Conservation (phyloP, 768 basidiomycete species). For the Termitomyces sp. region DNA sequence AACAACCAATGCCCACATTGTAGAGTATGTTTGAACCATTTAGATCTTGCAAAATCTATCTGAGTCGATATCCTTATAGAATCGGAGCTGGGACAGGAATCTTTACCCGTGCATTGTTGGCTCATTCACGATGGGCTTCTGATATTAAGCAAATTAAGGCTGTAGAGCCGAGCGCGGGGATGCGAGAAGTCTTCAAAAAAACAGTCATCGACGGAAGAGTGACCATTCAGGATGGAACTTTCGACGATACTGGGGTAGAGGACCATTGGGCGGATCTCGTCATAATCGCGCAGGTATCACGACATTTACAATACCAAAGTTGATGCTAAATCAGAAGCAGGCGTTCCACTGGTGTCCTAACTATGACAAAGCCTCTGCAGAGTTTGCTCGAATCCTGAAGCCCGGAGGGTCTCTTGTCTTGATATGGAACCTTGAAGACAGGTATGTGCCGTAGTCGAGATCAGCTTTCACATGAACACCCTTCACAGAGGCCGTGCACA, state of each 20-base stretch:
- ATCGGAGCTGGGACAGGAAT: constrained; percentile 86
- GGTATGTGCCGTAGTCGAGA: constrained; percentile 31
- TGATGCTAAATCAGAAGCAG: constrained; percentile 16
- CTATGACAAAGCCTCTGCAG: constrained; percentile 62
- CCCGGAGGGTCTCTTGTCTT: constrained; percentile 66
- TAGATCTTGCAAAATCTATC: not conserved
- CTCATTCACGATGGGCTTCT: constrained; percentile 50
- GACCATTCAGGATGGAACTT: constrained; percentile 58
- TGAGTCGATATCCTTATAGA: constrained; percentile 31
- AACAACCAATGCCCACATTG: constrained; percentile 47
- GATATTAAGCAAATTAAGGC: constrained; percentile 54
- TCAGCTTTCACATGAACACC: not conserved
- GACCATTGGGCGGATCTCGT: constrained; percentile 76
- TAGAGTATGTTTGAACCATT: constrained; percentile 48
- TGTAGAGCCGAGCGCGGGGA: constrained; percentile 83
- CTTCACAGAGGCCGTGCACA: constrained; percentile 43
- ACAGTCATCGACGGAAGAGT: constrained; percentile 51
- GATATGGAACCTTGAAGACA: constrained; percentile 91
- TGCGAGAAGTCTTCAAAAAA: constrained; percentile 68
- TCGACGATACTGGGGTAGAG: constrained; percentile 55
- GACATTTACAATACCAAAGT: not conserved
- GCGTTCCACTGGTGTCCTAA: constrained; percentile 95
- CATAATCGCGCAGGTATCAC: constrained; percentile 64
- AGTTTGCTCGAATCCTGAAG: constrained; percentile 79
- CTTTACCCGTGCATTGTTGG: constrained; percentile 78